Percentiles rank a stretch among this genome's conserved stretches.
Evolutionary conservation across 2,329 filamentous ascomycete genomes (phyloP).

Genomic region (Cercospora nicotianae): DNA sequence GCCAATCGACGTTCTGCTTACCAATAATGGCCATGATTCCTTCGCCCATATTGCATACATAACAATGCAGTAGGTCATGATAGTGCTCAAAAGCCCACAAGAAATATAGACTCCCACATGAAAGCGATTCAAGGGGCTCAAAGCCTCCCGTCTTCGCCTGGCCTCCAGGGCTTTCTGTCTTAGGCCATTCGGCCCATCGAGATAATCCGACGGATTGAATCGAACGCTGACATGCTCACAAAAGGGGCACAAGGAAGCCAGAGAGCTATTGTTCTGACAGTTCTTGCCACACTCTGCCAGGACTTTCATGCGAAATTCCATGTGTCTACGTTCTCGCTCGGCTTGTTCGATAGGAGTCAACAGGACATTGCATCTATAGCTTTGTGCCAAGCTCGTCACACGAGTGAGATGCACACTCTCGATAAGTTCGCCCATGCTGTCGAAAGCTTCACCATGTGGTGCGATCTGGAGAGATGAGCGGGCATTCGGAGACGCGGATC

Average conservation of each 20-base stretch:
- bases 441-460: neutral
- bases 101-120: neutral
- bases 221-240: neutral
- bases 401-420: neutral
- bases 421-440: neutral
- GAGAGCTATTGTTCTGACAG: neutral
- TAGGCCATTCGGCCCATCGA: neutral
- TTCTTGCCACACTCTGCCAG: neutral
- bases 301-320: neutral
- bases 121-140: neutral
- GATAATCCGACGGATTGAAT: neutral
- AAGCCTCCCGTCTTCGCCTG: neutral
- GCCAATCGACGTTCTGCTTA: neutral
- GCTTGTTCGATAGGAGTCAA: neutral
- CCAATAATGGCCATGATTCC: neutral
- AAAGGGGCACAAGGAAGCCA: constrained; percentile 1
- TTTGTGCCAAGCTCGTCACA: neutral
- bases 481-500: neutral
- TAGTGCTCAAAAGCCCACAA: neutral
- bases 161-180: neutral
- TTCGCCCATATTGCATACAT: neutral
- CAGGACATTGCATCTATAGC: neutral
- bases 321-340: neutral
- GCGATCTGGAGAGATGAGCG: neutral
- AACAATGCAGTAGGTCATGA: neutral